phyloP scores from a whole-genome alignment of 306 rosid genomes.

The Nissolia schottii region DNA sequence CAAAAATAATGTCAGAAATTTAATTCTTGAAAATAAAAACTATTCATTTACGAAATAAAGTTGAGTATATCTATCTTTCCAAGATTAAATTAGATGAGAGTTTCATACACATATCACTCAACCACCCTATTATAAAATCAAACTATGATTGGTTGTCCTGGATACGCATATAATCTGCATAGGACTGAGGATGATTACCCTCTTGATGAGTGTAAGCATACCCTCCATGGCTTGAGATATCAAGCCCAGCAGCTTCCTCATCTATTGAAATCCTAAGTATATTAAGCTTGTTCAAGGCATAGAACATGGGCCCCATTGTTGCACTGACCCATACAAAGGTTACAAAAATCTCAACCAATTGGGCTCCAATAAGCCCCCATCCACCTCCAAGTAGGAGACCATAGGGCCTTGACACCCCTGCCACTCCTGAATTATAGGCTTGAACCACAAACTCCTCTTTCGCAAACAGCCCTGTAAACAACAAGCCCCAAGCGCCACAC shows the following conservation, averaged over 20 bases:
- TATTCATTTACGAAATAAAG: no score
- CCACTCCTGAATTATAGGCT: conserved; percentile 37
- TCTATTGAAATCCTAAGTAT: conserved; percentile 45
- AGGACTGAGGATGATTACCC: conserved; percentile 23
- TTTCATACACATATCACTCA: no score
- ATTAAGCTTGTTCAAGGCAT: conserved; percentile 40
- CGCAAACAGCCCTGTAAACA: conserved; percentile 76
- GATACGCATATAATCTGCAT: conserved; percentile 29
- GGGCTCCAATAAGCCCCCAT: conserved; percentile 64
- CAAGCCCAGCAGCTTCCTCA: conserved; percentile 67
- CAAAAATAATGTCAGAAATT: no score
- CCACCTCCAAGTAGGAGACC: conserved; percentile 71
- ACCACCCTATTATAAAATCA: conserved; percentile 1
- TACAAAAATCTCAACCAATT: conserved; percentile 47
- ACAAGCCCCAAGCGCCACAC: conserved; percentile 73
- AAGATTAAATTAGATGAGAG: no score
- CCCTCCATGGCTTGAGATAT: conserved; percentile 70
- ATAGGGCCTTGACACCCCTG: conserved; percentile 41
- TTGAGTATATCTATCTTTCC: no score
- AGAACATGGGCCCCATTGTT: conserved; percentile 70
- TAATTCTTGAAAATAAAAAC: no score
- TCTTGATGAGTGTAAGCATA: conserved; percentile 50
- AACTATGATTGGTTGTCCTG: conserved; percentile 10
- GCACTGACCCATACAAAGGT: conserved; percentile 61
- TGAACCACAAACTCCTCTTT: conserved; percentile 54